phyloP scores from a whole-genome alignment of 441 rosid genomes.

The Pelargonium myrrhifolium region DNA sequence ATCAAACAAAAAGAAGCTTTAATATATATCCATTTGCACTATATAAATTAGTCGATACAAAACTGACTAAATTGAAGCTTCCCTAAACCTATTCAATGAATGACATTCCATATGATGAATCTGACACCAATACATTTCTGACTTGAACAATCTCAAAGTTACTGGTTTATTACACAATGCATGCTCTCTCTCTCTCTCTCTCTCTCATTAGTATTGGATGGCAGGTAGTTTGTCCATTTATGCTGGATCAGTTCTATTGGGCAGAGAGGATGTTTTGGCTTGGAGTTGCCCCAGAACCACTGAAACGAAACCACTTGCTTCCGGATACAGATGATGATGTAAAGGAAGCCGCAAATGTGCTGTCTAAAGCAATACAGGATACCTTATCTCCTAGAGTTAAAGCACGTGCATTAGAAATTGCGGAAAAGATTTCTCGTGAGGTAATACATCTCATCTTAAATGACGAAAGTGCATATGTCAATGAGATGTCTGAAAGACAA shows the following conservation, averaged over 20 bases:
- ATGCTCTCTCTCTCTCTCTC: slow-evolving; percentile 7
- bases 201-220: slow-evolving; percentile 12
- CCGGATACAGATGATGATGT: slow-evolving; percentile 36
- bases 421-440: slow-evolving; percentile 54
- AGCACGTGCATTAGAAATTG: slow-evolving; percentile 45
- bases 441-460: slow-evolving; percentile 27
- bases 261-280: slow-evolving; percentile 91
- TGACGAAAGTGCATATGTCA: not conserved
- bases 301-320: slow-evolving; percentile 47
- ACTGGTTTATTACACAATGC: too few species aligned
- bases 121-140: too few species aligned
- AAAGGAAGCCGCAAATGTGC: slow-evolving; percentile 40
- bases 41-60: too few species aligned
- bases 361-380: slow-evolving; percentile 42
- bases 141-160: too few species aligned
- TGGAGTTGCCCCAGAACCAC: slow-evolving; percentile 80
- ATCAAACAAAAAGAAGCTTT: too few species aligned
- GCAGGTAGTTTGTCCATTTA: slow-evolving; percentile 82
- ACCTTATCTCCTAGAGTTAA: slow-evolving; percentile 49
- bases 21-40: too few species aligned
- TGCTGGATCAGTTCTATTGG: slow-evolving; percentile 93
- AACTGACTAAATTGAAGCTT: too few species aligned
- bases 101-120: too few species aligned
- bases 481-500: slow-evolving; percentile 1
- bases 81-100: too few species aligned